Evolutionary conservation across 495 filamentous ascomycete species (phyloP), one percentile per base, ranked within the genome.

Genomic region (Podospora conica): DNA sequence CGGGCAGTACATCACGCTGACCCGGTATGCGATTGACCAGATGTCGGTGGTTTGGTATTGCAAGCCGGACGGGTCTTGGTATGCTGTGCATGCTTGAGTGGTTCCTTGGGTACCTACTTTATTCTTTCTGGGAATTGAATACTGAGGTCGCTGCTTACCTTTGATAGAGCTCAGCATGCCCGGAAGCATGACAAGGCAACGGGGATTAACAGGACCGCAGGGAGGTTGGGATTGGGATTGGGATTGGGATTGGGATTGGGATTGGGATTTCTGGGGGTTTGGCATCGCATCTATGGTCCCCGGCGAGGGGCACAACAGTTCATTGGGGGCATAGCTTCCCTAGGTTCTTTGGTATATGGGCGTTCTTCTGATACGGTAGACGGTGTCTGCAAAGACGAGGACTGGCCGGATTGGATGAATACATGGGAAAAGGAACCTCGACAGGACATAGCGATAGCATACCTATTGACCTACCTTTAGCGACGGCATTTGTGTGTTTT

Each of bases 21-120:
- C 77, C 67, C 78, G 83, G n/a, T 73, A 73, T 64, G 78, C 79
- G 6, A 81, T 85, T 59, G 83, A 85, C 71, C 71, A 79, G 60
- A 74, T 83, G 56, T 76, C 79, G 29, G 80, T 73, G 55, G 74
- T 80, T 57, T 85, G 83, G 83, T 84, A 79, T 66, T 73, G 79
- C 31, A 73, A 73, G 58, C 70, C 77, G 29, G 74, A 76, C 33
- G 82, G 83, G 40, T 68, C 76, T 28, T 84, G 84, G 69, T 84
- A 84, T 66, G 82, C 82, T 59, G 76, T 82, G 28, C 75, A 79
- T 53, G 62, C 80, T n/a, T 67, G 70, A 25, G 62, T 12, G n/a
- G n/a, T n/a, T n/a, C n/a, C n/a, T n/a, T n/a, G n/a, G n/a, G n/a
- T n/a, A n/a, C n/a, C n/a, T n/a, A n/a, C n/a, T n/a, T n/a, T n/a